Evolutionary conservation across 306 rosid species (phyloP).

Genomic region (Arachis stenosperma): DNA sequence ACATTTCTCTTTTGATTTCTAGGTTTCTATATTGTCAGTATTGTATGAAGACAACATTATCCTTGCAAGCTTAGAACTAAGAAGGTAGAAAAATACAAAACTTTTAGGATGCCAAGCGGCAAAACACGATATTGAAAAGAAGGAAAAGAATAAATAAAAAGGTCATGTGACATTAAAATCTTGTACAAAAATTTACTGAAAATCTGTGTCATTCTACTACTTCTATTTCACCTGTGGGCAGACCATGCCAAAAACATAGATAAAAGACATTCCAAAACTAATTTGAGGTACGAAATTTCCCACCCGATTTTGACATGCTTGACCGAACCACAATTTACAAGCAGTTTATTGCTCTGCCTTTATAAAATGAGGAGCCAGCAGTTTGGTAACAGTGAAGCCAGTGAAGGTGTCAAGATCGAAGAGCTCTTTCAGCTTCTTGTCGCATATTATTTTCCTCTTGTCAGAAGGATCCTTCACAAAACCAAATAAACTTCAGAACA

Average conservation of each 20-base stretch:
- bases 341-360: constrained; percentile 57
- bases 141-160: constrained; percentile 22
- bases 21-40: neutral
- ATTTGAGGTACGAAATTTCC: constrained; percentile 43
- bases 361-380: constrained; percentile 67
- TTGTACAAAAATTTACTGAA: constrained; percentile 29
- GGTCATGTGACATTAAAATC: constrained; percentile 22
- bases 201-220: constrained; percentile 31
- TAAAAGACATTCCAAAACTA: constrained; percentile 38
- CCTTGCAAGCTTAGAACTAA: constrained; percentile 25
- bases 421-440: constrained; percentile 80
- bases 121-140: constrained; percentile 7
- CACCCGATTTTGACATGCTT: constrained; percentile 38
- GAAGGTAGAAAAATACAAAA: constrained; percentile 34
- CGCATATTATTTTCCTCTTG: constrained; percentile 73
- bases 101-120: constrained; percentile 25
- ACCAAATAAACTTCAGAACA: constrained; percentile 37
- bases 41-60: constrained; percentile 21
- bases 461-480: constrained; percentile 72
- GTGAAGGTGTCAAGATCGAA: constrained; percentile 61
- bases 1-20: neutral
- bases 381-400: constrained; percentile 76
- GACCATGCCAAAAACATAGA: constrained; percentile 35
- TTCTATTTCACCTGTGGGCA: constrained; percentile 44
- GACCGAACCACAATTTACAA: constrained; percentile 30